These are phyloP conservation scores for Geotrichum cucujoidarum DNA, from an alignment of 1,139 yeast species.

Conservation along the genomic window DNA sequence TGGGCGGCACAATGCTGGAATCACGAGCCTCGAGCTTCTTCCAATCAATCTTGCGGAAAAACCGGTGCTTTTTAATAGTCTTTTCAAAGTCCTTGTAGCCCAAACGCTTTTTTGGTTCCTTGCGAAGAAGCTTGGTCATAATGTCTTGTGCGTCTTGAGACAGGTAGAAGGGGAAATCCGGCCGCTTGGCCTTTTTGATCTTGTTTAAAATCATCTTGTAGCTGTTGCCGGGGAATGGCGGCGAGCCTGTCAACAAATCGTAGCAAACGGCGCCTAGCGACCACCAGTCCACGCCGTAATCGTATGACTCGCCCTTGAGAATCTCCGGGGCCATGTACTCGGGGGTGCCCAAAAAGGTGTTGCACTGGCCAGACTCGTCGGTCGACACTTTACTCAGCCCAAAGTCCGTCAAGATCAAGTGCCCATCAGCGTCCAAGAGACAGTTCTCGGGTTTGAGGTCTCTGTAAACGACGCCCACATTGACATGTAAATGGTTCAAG, in stretches of 20 bases:
- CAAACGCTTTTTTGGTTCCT: constrained; percentile 69
- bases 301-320: constrained; percentile 77
- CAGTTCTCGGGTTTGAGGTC: constrained; percentile 95
- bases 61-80: constrained; percentile 60
- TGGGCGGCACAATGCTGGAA: constrained; percentile 59
- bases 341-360: constrained; percentile 86
- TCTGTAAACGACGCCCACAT: constrained; percentile 79
- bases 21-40: constrained; percentile 49
- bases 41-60: constrained; percentile 81
- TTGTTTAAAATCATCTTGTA: constrained; percentile 78
- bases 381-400: constrained; percentile 75
- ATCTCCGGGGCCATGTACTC: constrained; percentile 98
- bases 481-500: constrained; percentile 70
- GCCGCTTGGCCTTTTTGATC: constrained; percentile 62
- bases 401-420: constrained; percentile 82
- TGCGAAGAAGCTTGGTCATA: constrained; percentile 63
- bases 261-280: constrained; percentile 85
- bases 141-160: constrained; percentile 83
- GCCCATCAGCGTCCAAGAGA: constrained; percentile 71
- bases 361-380: constrained; percentile 46
- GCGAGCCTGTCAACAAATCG: constrained; percentile 85
- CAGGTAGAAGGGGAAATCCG: constrained; percentile 75
- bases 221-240: constrained; percentile 90
- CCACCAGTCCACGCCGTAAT: constrained; percentile 94
- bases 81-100: constrained; percentile 62